Base-by-base conservation (phyloP, 2,329 filamentous ascomycete species). In the Pestalotiopsis fici region DNA sequence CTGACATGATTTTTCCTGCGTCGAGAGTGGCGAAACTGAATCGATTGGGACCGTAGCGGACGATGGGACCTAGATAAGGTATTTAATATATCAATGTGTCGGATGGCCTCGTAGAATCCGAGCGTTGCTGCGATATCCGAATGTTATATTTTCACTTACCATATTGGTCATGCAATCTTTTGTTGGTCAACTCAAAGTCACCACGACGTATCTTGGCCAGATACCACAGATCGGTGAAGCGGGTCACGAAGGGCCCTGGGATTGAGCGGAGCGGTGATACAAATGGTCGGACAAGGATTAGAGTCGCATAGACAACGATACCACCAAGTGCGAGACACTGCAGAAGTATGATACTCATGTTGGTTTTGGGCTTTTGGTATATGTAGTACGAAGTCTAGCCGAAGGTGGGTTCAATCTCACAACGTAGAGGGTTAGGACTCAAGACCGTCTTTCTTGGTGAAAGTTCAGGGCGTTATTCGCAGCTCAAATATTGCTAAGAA, bases 41-140 rank as follows among this genome's bases (percentile, higher is more conserved):
- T 7, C 85, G 79, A 23, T 83, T 78, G 0, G 83, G 84, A 0
- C 81, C 82, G 65, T 86, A 80, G 0, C 84, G 81, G 0, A 86
- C 78, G 21, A 86, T 73, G 0, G 77, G 69, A 0, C 79, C 79
- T 77, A 31, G 6, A 18, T 18, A 43, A 7, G 23, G 23, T 6
- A 50, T 9, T 50, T 18, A 50, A 23, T 3, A 57, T 1, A 2
- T 47, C 37, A 18, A 9, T 3, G 11, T 25, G 37, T 4, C 9
- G n/a, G n/a, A n/a, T n/a, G 23, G n/a, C 31, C 31, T 23, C 12
- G 35, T n/a, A 4, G 12, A 12, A n/a, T 1, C n/a, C 3, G 11
- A 23, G 9, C 2, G 18, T 21, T 1, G 3, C 43, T 6, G 18
- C 1, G 18, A n/a, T 9, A 7, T n/a, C 1, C n/a, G 3, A 11